Evolutionary conservation across 192 early-diverging fungal genomes (phyloP).

Genomic region (Tieghemiomyces parasiticus): DNA sequence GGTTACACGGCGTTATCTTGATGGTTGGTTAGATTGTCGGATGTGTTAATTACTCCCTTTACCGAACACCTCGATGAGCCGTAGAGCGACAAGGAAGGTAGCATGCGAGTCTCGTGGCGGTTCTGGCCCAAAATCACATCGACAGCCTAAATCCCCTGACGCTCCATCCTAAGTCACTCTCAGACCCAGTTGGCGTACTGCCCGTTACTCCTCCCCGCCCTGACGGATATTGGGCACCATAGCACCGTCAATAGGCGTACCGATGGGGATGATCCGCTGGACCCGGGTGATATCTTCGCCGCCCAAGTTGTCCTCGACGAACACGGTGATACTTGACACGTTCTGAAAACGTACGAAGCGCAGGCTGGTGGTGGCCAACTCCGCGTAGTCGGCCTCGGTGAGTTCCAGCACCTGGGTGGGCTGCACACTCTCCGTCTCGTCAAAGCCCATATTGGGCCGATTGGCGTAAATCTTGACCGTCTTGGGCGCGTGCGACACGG

Average conservation of each 20-base stretch:
- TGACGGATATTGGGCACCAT: conserved; percentile 32
- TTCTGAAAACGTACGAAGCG: conserved; percentile 92
- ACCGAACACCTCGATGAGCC: not conserved
- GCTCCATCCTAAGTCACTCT: not conserved
- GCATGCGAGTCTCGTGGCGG: not conserved
- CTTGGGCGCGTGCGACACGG: conserved; percentile 59
- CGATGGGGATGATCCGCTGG: conserved; percentile 65
- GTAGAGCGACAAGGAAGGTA: not conserved
- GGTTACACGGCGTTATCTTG: too few species aligned
- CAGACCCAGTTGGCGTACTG: too few species aligned
- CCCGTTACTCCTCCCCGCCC: conserved; percentile 21
- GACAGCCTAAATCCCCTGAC: not conserved
- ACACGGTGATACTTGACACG: conserved; percentile 65
- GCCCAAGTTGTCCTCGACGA: conserved; percentile 74
- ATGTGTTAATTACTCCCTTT: not conserved
- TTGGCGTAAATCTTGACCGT: conserved; percentile 82
- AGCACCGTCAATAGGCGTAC: conserved; percentile 43
- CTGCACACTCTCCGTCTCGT: conserved; percentile 62
- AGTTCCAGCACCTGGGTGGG: conserved; percentile 66
- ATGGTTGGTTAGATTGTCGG: too few species aligned
- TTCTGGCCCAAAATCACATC: not conserved
- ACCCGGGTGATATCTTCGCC: conserved; percentile 72
- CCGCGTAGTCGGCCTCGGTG: conserved; percentile 47
- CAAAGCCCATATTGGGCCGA: conserved; percentile 65
- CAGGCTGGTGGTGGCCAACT: conserved; percentile 50